A percentile compares a stretch with the other conserved stretches of the same genome.
Conservation (phyloP, 768 basidiomycete species). For the Gloeostereum incarnatum region DNA sequence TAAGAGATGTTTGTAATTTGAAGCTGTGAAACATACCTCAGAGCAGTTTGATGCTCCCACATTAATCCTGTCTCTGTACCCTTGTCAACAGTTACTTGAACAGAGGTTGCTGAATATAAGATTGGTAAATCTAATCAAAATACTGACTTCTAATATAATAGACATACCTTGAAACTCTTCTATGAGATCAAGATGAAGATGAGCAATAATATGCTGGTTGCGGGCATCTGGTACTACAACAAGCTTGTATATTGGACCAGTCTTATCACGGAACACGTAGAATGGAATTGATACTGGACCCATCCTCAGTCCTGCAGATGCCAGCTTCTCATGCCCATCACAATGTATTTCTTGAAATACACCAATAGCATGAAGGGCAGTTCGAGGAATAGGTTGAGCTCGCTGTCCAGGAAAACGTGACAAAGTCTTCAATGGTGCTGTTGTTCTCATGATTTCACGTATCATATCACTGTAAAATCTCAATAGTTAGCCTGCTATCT, state of each 20-base stretch:
- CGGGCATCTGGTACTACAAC: slow-evolving; percentile 16
- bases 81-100: slow-evolving; percentile 10
- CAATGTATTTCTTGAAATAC: slow-evolving; percentile 13
- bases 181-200: slow-evolving; percentile 23
- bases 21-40: slow-evolving; percentile 3
- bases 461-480: neutral
- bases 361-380: slow-evolving; percentile 6
- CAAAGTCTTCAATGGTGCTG: neutral
- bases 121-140: neutral
- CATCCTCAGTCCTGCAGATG: slow-evolving; percentile 16
- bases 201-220: slow-evolving; percentile 14
- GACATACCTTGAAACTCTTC: slow-evolving; percentile 16
- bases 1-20: slow-evolving; percentile 9
- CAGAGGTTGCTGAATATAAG: slow-evolving; percentile 5
- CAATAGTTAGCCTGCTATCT: no score
- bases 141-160: neutral
- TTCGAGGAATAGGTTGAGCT: neutral
- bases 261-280: slow-evolving; percentile 19
- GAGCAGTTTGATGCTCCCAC: slow-evolving; percentile 3
- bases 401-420: neutral
- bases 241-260: slow-evolving; percentile 10
- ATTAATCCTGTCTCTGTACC: slow-evolving; percentile 11
- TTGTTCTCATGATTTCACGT: neutral
- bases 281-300: slow-evolving; percentile 17
- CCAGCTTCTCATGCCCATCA: slow-evolving; percentile 22